Conservation (phyloP, 1,139 yeast species). For the Candida smagusa region DNA sequence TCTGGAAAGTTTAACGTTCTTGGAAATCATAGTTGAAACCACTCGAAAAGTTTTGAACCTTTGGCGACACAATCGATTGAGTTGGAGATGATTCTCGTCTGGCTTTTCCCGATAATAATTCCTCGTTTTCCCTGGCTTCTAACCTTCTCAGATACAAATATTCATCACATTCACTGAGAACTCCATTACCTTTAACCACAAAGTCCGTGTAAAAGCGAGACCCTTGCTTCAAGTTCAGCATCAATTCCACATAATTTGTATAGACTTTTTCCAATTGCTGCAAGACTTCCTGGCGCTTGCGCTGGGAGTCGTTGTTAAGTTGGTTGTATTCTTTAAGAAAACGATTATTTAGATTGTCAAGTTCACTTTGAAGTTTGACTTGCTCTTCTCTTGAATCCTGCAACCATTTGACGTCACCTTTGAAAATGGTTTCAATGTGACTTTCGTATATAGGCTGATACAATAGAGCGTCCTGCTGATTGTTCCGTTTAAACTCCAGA, state of each 20-base stretch:
- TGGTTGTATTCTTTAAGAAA: constrained; percentile 26
- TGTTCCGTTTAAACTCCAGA: constrained; percentile 33
- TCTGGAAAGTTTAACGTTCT: too few relatives aligned
- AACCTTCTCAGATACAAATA: constrained; percentile 52
- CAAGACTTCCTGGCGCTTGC: constrained; percentile 46
- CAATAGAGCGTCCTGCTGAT: not conserved
- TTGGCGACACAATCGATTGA: constrained; percentile 1
- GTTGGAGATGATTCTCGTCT: not conserved
- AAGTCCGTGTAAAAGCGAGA: constrained; percentile 66
- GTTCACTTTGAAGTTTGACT: constrained; percentile 36
- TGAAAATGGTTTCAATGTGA: constrained; percentile 38
- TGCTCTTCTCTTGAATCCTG: constrained; percentile 40
- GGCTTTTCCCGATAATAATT: not conserved
- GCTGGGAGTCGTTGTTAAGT: constrained; percentile 22
- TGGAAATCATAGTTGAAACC: too few relatives aligned
- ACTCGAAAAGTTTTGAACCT: too few relatives aligned
- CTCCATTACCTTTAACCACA: constrained; percentile 44
- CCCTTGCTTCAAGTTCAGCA: constrained; percentile 66
- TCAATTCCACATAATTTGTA: constrained; percentile 52
- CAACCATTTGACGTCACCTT: constrained; percentile 37
- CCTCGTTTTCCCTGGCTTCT: constrained; percentile 53
- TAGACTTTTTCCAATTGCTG: constrained; percentile 55
- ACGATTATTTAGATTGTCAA: constrained; percentile 37
- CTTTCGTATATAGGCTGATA: constrained; percentile 33
- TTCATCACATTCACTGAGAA: constrained; percentile 50